Percentiles rank a stretch among this genome's conserved stretches.
Evolutionary conservation across 2,329 filamentous ascomycete genomes (phyloP).

Genomic region (Ascochyta rabiei): DNA sequence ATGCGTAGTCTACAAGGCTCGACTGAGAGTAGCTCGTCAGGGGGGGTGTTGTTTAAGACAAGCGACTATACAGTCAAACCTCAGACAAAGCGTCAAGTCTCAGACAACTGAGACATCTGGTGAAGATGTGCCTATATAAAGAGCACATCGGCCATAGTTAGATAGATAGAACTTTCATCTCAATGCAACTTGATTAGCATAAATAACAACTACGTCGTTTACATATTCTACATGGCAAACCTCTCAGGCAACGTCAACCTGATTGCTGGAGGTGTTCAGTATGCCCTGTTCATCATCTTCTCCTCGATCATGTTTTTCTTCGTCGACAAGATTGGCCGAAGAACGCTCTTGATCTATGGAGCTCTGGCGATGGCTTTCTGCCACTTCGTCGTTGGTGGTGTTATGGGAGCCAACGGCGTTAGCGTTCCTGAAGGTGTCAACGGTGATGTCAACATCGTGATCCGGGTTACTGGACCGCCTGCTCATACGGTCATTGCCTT

Average conservation of each 20-base stretch:
- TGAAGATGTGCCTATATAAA: too few species aligned
- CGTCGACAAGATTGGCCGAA: slow-evolving; percentile 50
- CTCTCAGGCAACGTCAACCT: slow-evolving; percentile 59
- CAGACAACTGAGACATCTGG: too few species aligned
- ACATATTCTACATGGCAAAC: slow-evolving; percentile 66
- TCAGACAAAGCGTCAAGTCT: too few species aligned
- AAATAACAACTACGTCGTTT: slow-evolving; percentile 58
- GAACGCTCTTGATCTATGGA: slow-evolving; percentile 51
- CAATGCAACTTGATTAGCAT: too few species aligned
- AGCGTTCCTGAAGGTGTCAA: slow-evolving; percentile 53
- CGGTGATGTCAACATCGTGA: slow-evolving; percentile 59
- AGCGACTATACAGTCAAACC: too few species aligned
- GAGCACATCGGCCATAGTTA: too few species aligned
- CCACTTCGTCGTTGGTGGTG: slow-evolving; percentile 54
- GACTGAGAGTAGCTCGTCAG: too few species aligned
- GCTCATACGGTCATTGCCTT: slow-evolving; percentile 70
- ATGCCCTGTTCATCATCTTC: slow-evolving; percentile 52
- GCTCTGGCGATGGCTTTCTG: slow-evolving; percentile 53
- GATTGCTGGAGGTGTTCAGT: slow-evolving; percentile 49
- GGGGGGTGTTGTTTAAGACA: too few species aligned
- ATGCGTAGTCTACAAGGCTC: too few species aligned
- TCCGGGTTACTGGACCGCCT: slow-evolving; percentile 58
- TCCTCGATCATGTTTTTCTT: slow-evolving; percentile 50
- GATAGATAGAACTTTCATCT: too few species aligned
- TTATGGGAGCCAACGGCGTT: slow-evolving; percentile 49